Conservation (phyloP, 257 asterid species). For the Nicotiana knightiana region DNA sequence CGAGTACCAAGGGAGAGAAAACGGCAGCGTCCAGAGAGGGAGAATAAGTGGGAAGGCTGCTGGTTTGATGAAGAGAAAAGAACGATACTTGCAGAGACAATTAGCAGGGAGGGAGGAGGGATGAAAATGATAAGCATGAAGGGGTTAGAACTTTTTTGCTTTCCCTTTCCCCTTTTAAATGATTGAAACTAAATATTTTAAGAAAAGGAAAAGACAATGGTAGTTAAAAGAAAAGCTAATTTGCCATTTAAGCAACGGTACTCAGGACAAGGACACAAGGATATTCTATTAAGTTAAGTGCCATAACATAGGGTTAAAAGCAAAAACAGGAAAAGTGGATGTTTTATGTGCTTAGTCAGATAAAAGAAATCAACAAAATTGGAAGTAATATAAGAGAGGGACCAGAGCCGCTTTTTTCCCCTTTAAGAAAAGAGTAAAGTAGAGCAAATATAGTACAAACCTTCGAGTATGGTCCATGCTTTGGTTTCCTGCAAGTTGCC, state of each 20-base stretch:
- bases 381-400: not conserved
- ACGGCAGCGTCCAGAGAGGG: not conserved
- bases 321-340: not conserved
- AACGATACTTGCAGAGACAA: not conserved
- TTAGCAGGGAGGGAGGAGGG: not conserved
- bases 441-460: conserved; percentile 27
- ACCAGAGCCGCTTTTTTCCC: not conserved
- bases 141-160: not conserved
- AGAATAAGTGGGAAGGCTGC: not conserved
- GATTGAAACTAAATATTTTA: not conserved
- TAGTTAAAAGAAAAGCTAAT: not conserved
- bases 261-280: not conserved
- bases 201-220: not conserved
- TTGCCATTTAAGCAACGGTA: not conserved
- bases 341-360: conserved; percentile 3
- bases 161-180: not conserved
- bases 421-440: not conserved
- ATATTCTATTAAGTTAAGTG: not conserved
- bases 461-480: conserved; percentile 94
- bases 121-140: not conserved
- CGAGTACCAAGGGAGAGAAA: not conserved
- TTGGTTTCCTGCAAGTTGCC: conserved; percentile 63
- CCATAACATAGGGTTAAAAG: not conserved
- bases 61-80: not conserved
- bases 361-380: not conserved